A percentile compares a stretch with the other conserved stretches of the same genome.
These are phyloP conservation scores for Lyophyllum atratum DNA, from an alignment of 768 basidiomycete genomes.

Conservation along the genomic window DNA sequence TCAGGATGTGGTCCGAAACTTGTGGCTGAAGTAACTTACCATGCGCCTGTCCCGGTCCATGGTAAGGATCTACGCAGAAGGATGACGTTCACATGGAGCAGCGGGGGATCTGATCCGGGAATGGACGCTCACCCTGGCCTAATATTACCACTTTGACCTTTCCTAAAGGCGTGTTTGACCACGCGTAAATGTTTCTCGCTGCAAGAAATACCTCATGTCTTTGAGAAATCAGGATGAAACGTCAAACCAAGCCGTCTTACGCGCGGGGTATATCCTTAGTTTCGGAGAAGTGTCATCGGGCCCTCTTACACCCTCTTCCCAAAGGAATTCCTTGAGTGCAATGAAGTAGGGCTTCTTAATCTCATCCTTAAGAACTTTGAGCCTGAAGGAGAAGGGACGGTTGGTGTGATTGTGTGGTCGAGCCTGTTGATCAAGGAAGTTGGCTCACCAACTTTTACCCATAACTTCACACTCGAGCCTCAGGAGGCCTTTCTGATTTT, in stretches of 20 bases:
- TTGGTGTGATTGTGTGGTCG: not conserved
- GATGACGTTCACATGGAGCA: slow-evolving; percentile 11
- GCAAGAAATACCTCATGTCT: slow-evolving; percentile 6
- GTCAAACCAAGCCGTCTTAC: slow-evolving; percentile 44
- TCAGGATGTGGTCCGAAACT: slow-evolving; percentile 9
- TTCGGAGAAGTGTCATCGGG: slow-evolving; percentile 44
- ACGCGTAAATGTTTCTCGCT: slow-evolving; percentile 87
- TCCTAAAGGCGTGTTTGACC: slow-evolving; percentile 87
- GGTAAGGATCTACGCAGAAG: slow-evolving; percentile 68
- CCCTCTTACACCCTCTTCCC: slow-evolving; percentile 61
- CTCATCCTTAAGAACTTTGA: slow-evolving; percentile 74
- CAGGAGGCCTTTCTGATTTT: slow-evolving; percentile 59
- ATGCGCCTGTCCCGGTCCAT: slow-evolving; percentile 79
- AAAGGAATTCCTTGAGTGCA: slow-evolving; percentile 67
- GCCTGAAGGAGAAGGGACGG: slow-evolving; percentile 42
- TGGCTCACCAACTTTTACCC: slow-evolving; percentile 67
- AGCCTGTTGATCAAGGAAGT: not conserved
- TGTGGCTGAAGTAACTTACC: slow-evolving; percentile 43
- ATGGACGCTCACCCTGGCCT: slow-evolving; percentile 52
- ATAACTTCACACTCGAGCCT: slow-evolving; percentile 72
- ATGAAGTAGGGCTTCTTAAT: slow-evolving; percentile 79
- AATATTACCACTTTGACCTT: slow-evolving; percentile 88
- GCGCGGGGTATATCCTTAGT: slow-evolving; percentile 74
- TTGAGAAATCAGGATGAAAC: slow-evolving; percentile 3
- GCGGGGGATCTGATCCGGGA: slow-evolving; percentile 7